phyloP scores from a whole-genome alignment of 2,329 filamentous ascomycete species.

The Penicillium expansum region DNA sequence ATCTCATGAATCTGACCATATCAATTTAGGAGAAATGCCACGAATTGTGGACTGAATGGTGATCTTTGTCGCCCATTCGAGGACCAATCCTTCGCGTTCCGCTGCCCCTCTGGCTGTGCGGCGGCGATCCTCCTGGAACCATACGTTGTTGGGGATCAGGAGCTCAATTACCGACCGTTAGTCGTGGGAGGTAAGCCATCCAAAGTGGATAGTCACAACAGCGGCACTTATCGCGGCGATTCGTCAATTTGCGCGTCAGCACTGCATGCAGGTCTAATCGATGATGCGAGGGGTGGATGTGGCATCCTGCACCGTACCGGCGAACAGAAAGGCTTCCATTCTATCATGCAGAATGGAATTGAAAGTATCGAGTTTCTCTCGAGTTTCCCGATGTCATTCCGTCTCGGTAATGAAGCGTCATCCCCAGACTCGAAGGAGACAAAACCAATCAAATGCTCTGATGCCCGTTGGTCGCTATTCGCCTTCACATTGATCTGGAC shows the following conservation, averaged over 20 bases:
- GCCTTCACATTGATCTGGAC: conserved; percentile 56
- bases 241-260: conserved; percentile 61
- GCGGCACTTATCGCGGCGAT: conserved; percentile 57
- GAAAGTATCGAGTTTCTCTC: conserved; percentile 53
- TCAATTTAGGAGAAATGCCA: conserved; percentile 33
- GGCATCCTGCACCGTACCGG: conserved; percentile 55
- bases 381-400: conserved; percentile 58
- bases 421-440: conserved; percentile 26
- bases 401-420: conserved; percentile 15
- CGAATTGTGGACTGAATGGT: conserved; percentile 56
- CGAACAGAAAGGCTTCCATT: conserved; percentile 49
- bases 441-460: conserved; percentile 46
- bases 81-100: conserved; percentile 54
- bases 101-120: conserved; percentile 58
- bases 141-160: conserved; percentile 56
- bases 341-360: conserved; percentile 50
- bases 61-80: conserved; percentile 57
- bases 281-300: conserved; percentile 54
- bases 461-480: conserved; percentile 59
- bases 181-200: conserved; percentile 54
- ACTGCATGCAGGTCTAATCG: conserved; percentile 59
- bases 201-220: conserved; percentile 37
- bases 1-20: conserved; percentile 2
- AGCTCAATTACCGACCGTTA: conserved; percentile 54
- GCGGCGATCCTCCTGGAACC: conserved; percentile 53